These are phyloP conservation scores for Termitomyces sp. DNA, from an alignment of 768 basidiomycete species.

Conservation along the genomic window DNA sequence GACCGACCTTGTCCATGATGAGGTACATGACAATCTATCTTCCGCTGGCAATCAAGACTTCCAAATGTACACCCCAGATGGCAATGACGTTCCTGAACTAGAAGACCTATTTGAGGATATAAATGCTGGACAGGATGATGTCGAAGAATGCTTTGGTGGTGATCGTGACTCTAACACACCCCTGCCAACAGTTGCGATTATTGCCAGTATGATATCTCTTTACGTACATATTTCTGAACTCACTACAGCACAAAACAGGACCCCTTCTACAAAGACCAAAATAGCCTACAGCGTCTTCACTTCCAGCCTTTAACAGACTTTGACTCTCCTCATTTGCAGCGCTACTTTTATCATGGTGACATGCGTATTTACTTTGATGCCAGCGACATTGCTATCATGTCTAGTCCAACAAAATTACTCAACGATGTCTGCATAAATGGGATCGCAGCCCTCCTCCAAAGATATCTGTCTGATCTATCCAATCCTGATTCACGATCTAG, in stretches of 20 bases:
- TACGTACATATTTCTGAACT: too few species aligned
- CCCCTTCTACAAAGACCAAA: background rate
- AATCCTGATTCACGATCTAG: too few species aligned
- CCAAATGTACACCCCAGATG: too few species aligned
- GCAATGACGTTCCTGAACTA: background rate
- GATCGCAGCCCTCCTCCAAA: too few species aligned
- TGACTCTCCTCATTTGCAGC: background rate
- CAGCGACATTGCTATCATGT: constrained; percentile 8
- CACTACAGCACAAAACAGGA: background rate
- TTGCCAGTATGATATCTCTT: background rate
- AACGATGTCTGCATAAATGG: too few species aligned
- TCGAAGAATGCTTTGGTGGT: background rate
- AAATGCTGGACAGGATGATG: background rate
- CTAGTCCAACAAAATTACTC: background rate
- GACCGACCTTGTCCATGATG: background rate
- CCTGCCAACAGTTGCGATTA: background rate
- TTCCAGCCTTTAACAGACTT: background rate
- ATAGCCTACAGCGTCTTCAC: background rate
- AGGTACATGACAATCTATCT: background rate
- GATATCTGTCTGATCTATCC: too few species aligned
- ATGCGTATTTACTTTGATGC: background rate
- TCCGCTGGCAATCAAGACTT: background rate
- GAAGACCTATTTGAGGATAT: background rate
- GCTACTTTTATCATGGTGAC: background rate
- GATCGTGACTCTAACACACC: background rate